Base-by-base conservation (phyloP, 345 rosid species). In the Erodium maritimum region DNA sequence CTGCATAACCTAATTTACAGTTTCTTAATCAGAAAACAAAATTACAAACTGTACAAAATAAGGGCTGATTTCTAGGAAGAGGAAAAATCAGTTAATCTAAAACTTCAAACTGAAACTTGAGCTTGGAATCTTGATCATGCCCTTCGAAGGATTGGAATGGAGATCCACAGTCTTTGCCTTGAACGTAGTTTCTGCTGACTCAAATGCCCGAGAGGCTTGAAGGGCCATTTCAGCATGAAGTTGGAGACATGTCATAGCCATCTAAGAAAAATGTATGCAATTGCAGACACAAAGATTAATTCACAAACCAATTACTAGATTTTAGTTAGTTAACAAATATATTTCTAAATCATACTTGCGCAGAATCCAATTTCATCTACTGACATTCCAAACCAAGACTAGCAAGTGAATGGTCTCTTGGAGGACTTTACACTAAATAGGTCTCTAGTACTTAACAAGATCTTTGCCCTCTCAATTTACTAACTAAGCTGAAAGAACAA, bases 171-270 rank as follows among this genome's bases (percentile, higher is more conserved):
- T 63, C 77, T 71, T 82, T 16, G 73, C 42, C 60, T 67, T 67
- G 29, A 70, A 34, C 23, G 80, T 60, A 55, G 52, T 75, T 65
- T 68, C 78, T n/a, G 63, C 63, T 1, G 80, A 63, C 72, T 88
- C 95, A 33, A 91, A 54, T 14, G 88, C 87, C 67, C 98, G 83
- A 21, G 96, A 88, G 71, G 93, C 86, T 81, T 81, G 88, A 37
- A 86, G 87, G 57, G 93, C 98, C 91, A 91, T 81, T 79, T 88
- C 90, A 0, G 95, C 78, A 42, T 91, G 96, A 56, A 84, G 79
- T 62, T 79, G 95, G 68, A 91, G 95, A 71, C 98, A 88, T 25
- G 88, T 58, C 82, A 91, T 75, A 53, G 96, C 96, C 95, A 91
- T 77, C 98, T 91, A 23, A 50, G 23, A 14, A n/a, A 16, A n/a